Evolutionary conservation across 2,329 filamentous ascomycete genomes (phyloP), one percentile per base, ranked within the genome.

Genomic region (Cladophialophora exuberans): DNA sequence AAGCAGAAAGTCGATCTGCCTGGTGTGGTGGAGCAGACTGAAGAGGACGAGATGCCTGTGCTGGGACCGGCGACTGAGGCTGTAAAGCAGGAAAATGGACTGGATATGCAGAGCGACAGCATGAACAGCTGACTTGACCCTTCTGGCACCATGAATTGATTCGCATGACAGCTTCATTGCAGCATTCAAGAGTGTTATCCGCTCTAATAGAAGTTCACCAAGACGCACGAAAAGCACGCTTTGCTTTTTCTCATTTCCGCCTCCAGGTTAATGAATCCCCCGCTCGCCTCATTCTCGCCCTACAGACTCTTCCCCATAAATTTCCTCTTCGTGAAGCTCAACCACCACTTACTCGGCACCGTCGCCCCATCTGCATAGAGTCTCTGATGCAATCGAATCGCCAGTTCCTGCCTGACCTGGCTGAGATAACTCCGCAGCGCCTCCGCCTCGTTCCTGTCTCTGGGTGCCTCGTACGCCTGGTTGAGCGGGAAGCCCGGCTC

Each of bases 281-380:
- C 28, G 15, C 42, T 11, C 9, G 11, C 11, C 18, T n/a, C 26
- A 22, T 33, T 42, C 9, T 6, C 42, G 15, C 10, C 44, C 64
- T 79, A 92, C 75, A 94, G 78, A 64, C 84, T 83, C 84, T 97
- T 97, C 72, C 92, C 92, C 94, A 99, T 97, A 71, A 99, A 99
- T 84, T 97, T 97, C 77, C 94, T 87, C 86, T 97, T 97, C 50
- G 89, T 90, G 73, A 97, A 99, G 80, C 94, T 97, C 72, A 99
- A 76, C 94, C 94, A 99, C 90, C 93, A 97, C 85, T 86, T 85
- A 62, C 75, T 89, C 73, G 79, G 92, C 74, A 70, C 83, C 73
- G 73, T 81, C 65, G 76, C 82, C 62, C 92, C 91, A 52, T 88
- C 87, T 15, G 46, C 46, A 71, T 96, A 99, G 62, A 99, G 86